These are phyloP conservation scores for Agrocybe pediades DNA, from an alignment of 768 basidiomycete genomes.

Conservation along the genomic window DNA sequence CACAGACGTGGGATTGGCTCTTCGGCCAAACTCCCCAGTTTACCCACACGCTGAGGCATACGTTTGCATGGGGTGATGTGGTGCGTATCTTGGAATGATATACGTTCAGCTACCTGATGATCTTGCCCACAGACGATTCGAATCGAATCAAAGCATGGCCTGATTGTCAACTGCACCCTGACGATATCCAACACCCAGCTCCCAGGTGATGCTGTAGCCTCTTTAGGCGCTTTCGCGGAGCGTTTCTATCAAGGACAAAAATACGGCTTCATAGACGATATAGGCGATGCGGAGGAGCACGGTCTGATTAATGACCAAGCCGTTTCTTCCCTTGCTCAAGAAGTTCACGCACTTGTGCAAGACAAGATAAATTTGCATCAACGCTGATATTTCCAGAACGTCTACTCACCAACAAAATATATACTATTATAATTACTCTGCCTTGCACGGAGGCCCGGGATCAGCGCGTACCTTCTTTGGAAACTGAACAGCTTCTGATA, in stretches of 20 bases:
- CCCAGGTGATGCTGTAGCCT: slow-evolving; percentile 8
- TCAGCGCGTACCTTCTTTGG: too few species aligned
- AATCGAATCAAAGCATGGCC: slow-evolving; percentile 65
- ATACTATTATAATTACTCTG: too few species aligned
- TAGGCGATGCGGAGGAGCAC: background rate
- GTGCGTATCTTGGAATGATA: slow-evolving; percentile 29
- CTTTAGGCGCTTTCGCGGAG: slow-evolving; percentile 10
- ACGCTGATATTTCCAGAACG: too few species aligned
- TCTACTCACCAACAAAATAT: too few species aligned
- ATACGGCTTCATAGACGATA: slow-evolving; percentile 33
- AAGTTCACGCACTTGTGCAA: background rate
- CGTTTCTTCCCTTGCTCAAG: too few species aligned
- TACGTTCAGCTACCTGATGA: background rate
- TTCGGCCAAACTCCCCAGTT: slow-evolving; percentile 96
- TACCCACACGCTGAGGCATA: slow-evolving; percentile 51
- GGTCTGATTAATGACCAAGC: background rate
- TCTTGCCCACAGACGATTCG: slow-evolving; percentile 37
- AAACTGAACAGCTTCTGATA: too few species aligned
- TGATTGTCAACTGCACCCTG: slow-evolving; percentile 54
- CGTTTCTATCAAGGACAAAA: slow-evolving; percentile 27
- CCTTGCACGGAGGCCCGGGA: too few species aligned
- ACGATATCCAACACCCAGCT: slow-evolving; percentile 20
- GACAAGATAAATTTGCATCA: background rate
- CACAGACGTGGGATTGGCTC: slow-evolving; percentile 89
- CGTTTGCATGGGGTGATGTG: slow-evolving; percentile 55